A percentile compares a stretch with the other conserved stretches of the same genome.
These are phyloP conservation scores for Talaromyces marneffei DNA, from an alignment of 2,329 filamentous ascomycete genomes.

Conservation along the genomic window DNA sequence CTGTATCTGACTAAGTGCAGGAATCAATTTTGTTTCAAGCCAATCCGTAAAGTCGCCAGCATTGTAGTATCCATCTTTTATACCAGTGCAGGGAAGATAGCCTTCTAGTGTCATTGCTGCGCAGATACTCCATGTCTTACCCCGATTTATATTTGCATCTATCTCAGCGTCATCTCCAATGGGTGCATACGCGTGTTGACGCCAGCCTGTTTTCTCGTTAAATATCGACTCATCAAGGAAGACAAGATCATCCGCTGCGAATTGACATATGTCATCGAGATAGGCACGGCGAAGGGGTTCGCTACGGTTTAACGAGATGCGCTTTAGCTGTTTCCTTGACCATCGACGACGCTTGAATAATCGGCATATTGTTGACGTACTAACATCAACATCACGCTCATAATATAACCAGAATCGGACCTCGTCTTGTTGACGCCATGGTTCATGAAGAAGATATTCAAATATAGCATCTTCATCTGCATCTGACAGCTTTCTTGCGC, in stretches of 20 bases:
- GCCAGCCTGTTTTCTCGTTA: constrained; percentile 14
- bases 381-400: background rate
- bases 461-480: background rate
- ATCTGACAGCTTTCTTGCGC: background rate
- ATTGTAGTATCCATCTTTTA: too few species aligned
- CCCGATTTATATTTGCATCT: too few species aligned
- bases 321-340: constrained; percentile 1
- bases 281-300: too few species aligned
- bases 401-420: background rate
- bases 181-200: constrained; percentile 7
- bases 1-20: too few species aligned
- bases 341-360: background rate
- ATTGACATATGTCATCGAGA: too few species aligned
- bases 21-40: too few species aligned
- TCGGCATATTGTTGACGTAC: background rate
- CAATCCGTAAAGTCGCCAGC: too few species aligned
- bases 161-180: background rate
- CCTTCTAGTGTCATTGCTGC: background rate
- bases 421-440: background rate
- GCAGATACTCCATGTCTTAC: too few species aligned
- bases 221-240: constrained; percentile 15
- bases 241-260: too few species aligned
- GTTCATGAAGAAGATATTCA: background rate
- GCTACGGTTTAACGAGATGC: background rate
- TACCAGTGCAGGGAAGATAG: background rate